A percentile compares a stretch with the other conserved stretches of the same genome.
Evolutionary conservation across 352 stramenopile genomes (phyloP).

Genomic region (Blastocystis sp.): DNA sequence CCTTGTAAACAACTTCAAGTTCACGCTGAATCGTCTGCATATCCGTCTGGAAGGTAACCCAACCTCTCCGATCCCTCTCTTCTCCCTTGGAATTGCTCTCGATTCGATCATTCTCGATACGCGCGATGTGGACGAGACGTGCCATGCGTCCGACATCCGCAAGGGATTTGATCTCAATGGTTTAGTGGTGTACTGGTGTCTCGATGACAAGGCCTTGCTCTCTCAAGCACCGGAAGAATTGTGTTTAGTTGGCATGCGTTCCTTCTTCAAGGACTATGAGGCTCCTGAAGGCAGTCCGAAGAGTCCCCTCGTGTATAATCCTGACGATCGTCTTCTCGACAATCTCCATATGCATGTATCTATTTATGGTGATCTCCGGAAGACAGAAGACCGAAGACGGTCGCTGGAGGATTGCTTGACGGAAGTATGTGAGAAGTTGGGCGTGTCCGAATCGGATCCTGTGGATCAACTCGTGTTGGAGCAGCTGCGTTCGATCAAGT

Average conservation of each 20-base stretch:
- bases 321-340: slow-evolving; percentile 25
- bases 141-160: not conserved
- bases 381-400: slow-evolving; percentile 1
- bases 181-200: slow-evolving; percentile 27
- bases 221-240: not conserved
- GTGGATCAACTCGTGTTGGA: not conserved
- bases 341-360: slow-evolving; percentile 17
- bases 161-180: slow-evolving; percentile 47
- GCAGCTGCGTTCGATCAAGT: not conserved
- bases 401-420: not conserved
- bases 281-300: not conserved
- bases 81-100: slow-evolving; percentile 24
- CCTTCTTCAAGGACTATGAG: slow-evolving; percentile 5
- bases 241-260: not conserved
- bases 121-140: not conserved
- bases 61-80: slow-evolving; percentile 19
- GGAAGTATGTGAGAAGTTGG: not conserved
- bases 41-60: slow-evolving; percentile 41
- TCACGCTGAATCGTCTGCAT: slow-evolving; percentile 9
- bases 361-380: slow-evolving; percentile 25
- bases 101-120: slow-evolving; percentile 27
- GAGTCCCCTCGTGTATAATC: slow-evolving; percentile 22
- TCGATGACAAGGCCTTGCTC: not conserved
- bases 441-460: not conserved
- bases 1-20: slow-evolving; percentile 49